Evolutionary conservation across 768 basidiomycete species (phyloP).

Genomic region (Termitomyces sp.): DNA sequence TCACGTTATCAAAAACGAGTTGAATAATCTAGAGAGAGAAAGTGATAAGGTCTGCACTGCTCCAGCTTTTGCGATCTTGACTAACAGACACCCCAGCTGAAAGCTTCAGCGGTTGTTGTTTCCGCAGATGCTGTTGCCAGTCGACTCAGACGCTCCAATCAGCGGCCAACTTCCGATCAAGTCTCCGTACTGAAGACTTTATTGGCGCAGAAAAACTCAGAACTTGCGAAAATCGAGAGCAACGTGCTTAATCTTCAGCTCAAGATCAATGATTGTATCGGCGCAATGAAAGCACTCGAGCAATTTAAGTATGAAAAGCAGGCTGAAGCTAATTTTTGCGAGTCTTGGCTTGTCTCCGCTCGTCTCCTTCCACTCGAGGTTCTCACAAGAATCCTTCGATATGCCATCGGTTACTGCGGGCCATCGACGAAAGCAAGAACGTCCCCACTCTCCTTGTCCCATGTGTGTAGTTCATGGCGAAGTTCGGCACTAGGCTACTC

Average conservation of each 20-base stretch:
- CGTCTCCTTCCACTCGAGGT: conserved; percentile 3
- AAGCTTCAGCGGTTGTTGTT: not conserved
- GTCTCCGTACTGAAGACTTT: not conserved
- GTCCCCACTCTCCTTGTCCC: not conserved
- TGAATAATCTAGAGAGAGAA: not conserved
- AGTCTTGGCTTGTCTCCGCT: not conserved
- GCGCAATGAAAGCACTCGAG: not conserved
- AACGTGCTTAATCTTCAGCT: not conserved
- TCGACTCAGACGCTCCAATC: not conserved
- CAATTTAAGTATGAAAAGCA: not conserved
- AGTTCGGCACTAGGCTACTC: not conserved
- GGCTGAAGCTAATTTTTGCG: not conserved
- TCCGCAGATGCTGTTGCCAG: not conserved
- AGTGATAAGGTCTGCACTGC: not conserved
- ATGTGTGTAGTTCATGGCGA: conserved; percentile 5
- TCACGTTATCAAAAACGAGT: not conserved
- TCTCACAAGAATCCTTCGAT: conserved; percentile 1
- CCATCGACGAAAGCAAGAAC: not conserved
- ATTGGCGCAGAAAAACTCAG: not conserved
- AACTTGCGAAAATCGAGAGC: not conserved
- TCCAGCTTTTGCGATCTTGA: not conserved
- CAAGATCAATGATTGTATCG: not conserved
- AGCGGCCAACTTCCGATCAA: not conserved
- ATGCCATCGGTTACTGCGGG: not conserved
- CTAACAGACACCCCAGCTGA: not conserved